Base-by-base conservation (phyloP, 495 filamentous ascomycete species). In the Aspergillus saccharolyticus region DNA sequence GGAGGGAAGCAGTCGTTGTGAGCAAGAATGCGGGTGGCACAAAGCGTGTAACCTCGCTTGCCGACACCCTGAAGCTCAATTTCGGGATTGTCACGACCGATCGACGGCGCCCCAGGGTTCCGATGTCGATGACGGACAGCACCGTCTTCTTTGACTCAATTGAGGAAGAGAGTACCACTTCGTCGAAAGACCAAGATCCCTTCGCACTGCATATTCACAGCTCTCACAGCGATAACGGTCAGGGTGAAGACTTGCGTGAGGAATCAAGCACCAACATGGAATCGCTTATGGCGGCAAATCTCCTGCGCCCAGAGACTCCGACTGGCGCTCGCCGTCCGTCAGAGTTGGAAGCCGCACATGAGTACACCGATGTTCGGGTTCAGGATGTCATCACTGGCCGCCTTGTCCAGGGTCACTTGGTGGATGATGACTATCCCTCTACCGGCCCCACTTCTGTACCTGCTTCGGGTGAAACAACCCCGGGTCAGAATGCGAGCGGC, bases 21-120 rank as follows among this genome's bases (percentile, higher is more conserved):
- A 96, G 91, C 69, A 98, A 98, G 80, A 98, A 98, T 68, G 87
- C 94, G 4, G 94, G 94, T 20, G 94, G 94, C 50, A 96, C 95
- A 30, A 98, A 98, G 75, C 77, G 94, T 44, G 95, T 97, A 22
- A 97, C 95, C n/a, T 96, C 91, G 14, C 78, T 98, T 30, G 94
- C 94, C 56, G 94, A 98, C 75, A 92, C 90, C 3, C 74, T 98
- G 61, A 97, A 97, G 77, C 82, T 98, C 62, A 97, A 92, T 75
- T 98, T 98, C 57, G 94, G 92, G 53, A 87, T 98, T 66, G 90
- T 98, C 57, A 97, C 93, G 18, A 97, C 95, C 12, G 93, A 97
- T 64, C 83, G 89, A 61, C 86, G 87, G 62, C 82, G 93, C 47
- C 69, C 73, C n/a, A 77, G 68, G 52, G 61, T 67, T 33, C 78